Conservation (phyloP, 257 asterid genomes). For the Rhazya stricta region DNA sequence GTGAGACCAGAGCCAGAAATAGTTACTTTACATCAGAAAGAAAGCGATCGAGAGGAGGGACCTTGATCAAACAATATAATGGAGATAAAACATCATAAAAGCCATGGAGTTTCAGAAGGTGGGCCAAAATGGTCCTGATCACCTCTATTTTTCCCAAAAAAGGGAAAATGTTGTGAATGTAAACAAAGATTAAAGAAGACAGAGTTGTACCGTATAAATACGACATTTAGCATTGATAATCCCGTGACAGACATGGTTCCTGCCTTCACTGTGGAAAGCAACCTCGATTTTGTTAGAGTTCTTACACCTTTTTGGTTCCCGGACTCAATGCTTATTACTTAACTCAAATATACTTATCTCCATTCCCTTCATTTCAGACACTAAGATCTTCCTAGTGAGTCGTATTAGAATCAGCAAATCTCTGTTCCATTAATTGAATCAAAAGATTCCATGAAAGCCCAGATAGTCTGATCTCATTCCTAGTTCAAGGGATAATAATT, state of each 20-base stretch:
- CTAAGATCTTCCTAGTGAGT: constrained; percentile 18
- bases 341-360: background rate
- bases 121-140: background rate
- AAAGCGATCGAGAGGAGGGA: background rate
- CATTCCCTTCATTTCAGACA: constrained; percentile 2
- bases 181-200: background rate
- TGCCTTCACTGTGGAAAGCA: constrained; percentile 7
- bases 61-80: constrained; percentile 1
- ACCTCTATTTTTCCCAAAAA: background rate
- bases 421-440: constrained; percentile 11
- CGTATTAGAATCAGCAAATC: constrained; percentile 16
- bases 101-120: too few species aligned
- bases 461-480: background rate
- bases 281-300: background rate
- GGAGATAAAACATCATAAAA: background rate
- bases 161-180: background rate
- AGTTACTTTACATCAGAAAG: background rate
- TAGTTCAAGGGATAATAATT: constrained; percentile 10
- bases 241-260: constrained; percentile 1
- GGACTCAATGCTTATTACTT: background rate
- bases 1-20: background rate
- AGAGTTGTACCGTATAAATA: constrained; percentile 4
- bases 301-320: background rate
- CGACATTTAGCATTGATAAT: constrained; percentile 11
- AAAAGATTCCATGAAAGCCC: background rate